Evolutionary conservation across 2,329 filamentous ascomycete genomes (phyloP).

Genomic region (Huntiella abstrusa): DNA sequence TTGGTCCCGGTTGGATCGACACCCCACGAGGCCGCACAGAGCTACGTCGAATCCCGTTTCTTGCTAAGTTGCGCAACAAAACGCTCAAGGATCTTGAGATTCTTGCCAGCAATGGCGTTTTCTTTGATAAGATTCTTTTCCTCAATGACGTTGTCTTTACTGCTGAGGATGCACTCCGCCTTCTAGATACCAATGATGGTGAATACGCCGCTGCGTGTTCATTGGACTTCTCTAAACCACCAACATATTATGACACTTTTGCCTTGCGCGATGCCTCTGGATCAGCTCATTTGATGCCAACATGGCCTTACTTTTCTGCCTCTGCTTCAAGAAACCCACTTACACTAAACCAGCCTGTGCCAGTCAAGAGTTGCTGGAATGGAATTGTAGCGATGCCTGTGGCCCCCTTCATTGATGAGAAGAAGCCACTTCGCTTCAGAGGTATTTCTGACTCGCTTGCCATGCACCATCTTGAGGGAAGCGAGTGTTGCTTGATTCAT

Average conservation of each 20-base stretch:
- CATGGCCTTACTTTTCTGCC: slow-evolving; percentile 41
- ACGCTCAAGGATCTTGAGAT: slow-evolving; percentile 40
- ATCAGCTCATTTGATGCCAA: slow-evolving; percentile 29
- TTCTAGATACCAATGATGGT: slow-evolving; percentile 38
- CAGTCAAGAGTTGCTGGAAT: slow-evolving; percentile 28
- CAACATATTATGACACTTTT: slow-evolving; percentile 43
- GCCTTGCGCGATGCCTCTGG: slow-evolving; percentile 37
- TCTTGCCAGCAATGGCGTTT: slow-evolving; percentile 29
- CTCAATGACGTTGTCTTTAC: slow-evolving; percentile 45
- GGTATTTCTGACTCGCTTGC: slow-evolving; percentile 45
- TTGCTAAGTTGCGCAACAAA: slow-evolving; percentile 44
- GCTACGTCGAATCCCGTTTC: slow-evolving; percentile 47
- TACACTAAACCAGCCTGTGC: slow-evolving; percentile 27
- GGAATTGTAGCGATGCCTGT: slow-evolving; percentile 33
- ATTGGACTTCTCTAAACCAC: slow-evolving; percentile 36
- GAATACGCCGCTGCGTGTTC: slow-evolving; percentile 44
- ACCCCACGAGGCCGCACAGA: slow-evolving; percentile 35
- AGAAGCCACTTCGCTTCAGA: slow-evolving; percentile 35
- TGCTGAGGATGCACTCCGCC: slow-evolving; percentile 32
- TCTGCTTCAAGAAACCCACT: slow-evolving; percentile 32
- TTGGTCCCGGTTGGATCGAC: slow-evolving; percentile 41
- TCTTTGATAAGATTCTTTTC: slow-evolving; percentile 40
- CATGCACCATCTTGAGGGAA: slow-evolving; percentile 47
- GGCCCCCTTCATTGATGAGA: slow-evolving; percentile 31
- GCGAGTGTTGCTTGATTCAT: slow-evolving; percentile 62